Conservation (phyloP, 179 eudicot genomes). For the Nepenthes alata region DNA sequence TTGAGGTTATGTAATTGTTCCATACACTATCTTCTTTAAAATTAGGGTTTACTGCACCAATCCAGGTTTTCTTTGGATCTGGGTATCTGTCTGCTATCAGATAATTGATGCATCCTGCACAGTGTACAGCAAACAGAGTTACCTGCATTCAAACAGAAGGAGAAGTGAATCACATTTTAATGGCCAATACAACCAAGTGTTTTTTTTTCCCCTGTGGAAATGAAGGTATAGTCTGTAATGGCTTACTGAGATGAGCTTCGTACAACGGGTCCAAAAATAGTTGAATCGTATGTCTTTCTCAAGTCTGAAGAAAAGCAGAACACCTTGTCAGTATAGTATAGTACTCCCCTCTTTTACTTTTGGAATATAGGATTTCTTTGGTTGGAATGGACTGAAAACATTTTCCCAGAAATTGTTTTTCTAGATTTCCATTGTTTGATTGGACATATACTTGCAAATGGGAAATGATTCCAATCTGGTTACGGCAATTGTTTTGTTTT, state of each 20-base stretch:
- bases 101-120: conserved; percentile 86
- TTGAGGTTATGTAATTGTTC: conserved; percentile 53
- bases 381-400: too few relatives aligned
- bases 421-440: too few relatives aligned
- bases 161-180: neutral
- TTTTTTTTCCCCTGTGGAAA: neutral
- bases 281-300: conserved; percentile 88
- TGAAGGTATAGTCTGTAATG: neutral
- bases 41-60: conserved; percentile 58
- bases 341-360: too few relatives aligned
- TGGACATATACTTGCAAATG: too few relatives aligned
- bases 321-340: conserved; percentile 2
- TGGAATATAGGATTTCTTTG: too few relatives aligned
- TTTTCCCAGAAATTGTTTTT: too few relatives aligned
- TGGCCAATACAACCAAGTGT: neutral
- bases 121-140: conserved; percentile 74
- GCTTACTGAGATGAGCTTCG: conserved; percentile 75
- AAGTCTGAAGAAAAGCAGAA: conserved; percentile 38
- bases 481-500: too few relatives aligned
- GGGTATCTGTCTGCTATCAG: conserved; percentile 68
- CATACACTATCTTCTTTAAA: conserved; percentile 51
- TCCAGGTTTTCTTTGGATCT: conserved; percentile 68
- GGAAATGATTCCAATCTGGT: too few relatives aligned
- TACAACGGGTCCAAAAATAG: conserved; percentile 86
- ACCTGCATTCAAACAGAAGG: conserved; percentile 32